Base-by-base conservation (phyloP, 176 grass and related monocot species). In the Bolboschoenus planiculmis region DNA sequence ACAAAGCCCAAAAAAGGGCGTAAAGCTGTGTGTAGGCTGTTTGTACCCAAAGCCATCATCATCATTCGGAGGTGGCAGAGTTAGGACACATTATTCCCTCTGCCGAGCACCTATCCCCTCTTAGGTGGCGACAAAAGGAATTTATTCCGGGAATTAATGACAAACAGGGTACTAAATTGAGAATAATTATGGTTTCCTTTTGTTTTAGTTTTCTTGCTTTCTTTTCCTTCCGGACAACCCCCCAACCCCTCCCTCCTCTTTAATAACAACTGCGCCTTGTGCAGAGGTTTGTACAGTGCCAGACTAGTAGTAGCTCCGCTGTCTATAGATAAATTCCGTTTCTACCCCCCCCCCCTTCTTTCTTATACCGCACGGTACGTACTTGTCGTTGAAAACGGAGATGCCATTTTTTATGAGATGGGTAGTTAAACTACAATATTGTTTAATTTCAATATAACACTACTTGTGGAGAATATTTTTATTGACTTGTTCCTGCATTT, bases 101-200 rank as follows among this genome's bases (percentile, higher is more conserved):
- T 64, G 56, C 79, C 13, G 57, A 42, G 31, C 44, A 57, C 35
- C 79, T 81, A 81, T 81, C 40, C 79, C 79, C 21, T 63, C 79
- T 81, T 81, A 81, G 79, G 79, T 81, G 56, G 79, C 79, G 79
- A 81, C 79, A 81, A 81, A 81, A 81, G 56, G 79, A 62, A 81
- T 81, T 81, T 63, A 81, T 64, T 81, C 79, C 56, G 1, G 55
- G 34, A 81, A 64, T 81, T 81, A 81, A 81, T 63, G 55, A 29
- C 79, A 29, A 81, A 81, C 79, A 61, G 36, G 56, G 56, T 37
- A 13, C 79, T 81, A 81, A 81, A 81, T 81, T 46, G 79, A 81
- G 79, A 64, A 81, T 63, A 64, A 81, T 81, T 81, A 81, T 46
- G 56, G 79, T 81, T 81, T 48, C 55, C 59, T 43, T 81, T 81